A percentile compares a stretch with the other conserved stretches of the same genome.
Evolutionary conservation across 2,329 filamentous ascomycete genomes (phyloP).

Genomic region (Aspergillus sp.): DNA sequence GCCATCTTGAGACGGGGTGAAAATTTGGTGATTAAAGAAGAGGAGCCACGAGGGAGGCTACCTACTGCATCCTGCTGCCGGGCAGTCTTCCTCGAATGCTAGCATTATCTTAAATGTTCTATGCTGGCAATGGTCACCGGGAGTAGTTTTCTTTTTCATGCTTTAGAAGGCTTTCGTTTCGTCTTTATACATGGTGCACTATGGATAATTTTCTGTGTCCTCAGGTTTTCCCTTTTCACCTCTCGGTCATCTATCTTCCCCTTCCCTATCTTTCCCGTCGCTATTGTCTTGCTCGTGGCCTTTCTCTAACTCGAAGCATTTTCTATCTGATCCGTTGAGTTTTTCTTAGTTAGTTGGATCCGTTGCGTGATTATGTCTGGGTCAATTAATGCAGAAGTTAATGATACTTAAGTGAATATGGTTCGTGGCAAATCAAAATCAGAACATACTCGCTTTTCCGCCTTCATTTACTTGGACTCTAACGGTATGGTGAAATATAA

Average conservation of each 20-base stretch:
- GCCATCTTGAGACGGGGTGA: constrained; percentile 3
- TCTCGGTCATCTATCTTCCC: constrained; percentile 22
- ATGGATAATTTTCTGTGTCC: constrained; percentile 23
- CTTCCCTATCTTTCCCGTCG: constrained; percentile 15
- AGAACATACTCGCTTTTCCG: not conserved
- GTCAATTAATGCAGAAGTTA: constrained; percentile 41
- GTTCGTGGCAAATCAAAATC: constrained; percentile 12
- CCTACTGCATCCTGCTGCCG: not conserved
- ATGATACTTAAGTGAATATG: constrained; percentile 23
- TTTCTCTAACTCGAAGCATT: constrained; percentile 22
- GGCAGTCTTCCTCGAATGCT: constrained; percentile 7
- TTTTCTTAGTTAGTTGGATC: constrained; percentile 37
- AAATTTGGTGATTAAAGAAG: constrained; percentile 5
- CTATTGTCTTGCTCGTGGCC: constrained; percentile 13
- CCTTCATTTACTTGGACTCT: constrained; percentile 1
- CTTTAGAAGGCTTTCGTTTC: constrained; percentile 37
- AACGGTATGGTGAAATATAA: not conserved
- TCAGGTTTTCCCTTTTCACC: constrained; percentile 21
- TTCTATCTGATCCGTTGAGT: constrained; percentile 21
- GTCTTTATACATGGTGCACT: constrained; percentile 32
- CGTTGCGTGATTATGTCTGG: constrained; percentile 32
- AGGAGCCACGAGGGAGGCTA: constrained; percentile 6
- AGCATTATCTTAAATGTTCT: not conserved
- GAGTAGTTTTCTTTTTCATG: constrained; percentile 29
- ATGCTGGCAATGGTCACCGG: constrained; percentile 19